These are phyloP conservation scores for Wickerhamiella parazyma DNA, from an alignment of 805 yeast genomes.

Conservation along the genomic window DNA sequence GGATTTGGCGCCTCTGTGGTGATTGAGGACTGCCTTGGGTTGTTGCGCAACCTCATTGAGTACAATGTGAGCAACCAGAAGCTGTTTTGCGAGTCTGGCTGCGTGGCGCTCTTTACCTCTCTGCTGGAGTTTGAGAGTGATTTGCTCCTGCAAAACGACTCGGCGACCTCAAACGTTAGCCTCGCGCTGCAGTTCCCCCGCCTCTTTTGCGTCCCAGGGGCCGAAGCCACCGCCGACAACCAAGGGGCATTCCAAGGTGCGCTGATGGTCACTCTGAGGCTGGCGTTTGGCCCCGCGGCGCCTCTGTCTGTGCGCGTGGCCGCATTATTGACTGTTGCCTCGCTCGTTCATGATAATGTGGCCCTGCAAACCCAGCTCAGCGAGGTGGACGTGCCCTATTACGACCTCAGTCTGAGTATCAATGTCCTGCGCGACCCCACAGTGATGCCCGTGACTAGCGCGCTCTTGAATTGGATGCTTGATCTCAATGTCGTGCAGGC, in stretches of 20 bases:
- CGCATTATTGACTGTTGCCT: constrained; percentile 66
- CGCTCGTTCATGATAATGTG: constrained; percentile 52
- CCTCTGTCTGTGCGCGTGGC: constrained; percentile 53
- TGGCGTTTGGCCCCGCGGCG: constrained; percentile 52
- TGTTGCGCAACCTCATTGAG: constrained; percentile 56
- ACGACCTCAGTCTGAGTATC: constrained; percentile 55
- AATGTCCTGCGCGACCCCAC: constrained; percentile 23
- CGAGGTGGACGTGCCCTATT: constrained; percentile 79
- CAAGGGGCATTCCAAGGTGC: constrained; percentile 56
- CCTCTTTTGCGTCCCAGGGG: constrained; percentile 59
- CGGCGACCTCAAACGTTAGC: constrained; percentile 50
- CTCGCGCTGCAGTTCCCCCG: constrained; percentile 60
- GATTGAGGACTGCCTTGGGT: constrained; percentile 78
- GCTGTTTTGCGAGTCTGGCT: constrained; percentile 71
- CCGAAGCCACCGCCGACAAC: constrained; percentile 44
- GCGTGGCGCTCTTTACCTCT: constrained; percentile 49
- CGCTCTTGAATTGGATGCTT: constrained; percentile 73
- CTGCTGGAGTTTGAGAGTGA: constrained; percentile 50
- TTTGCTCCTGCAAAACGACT: constrained; percentile 55
- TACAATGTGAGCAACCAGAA: constrained; percentile 86
- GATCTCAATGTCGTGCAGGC: constrained; percentile 67
- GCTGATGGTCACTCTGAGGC: constrained; percentile 47
- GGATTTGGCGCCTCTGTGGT: constrained; percentile 71
- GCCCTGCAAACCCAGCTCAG: constrained; percentile 59
- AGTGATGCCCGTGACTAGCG: constrained; percentile 54